Base-by-base conservation (phyloP, 1,284 basidiomycete genomes). In the Schizopora paradoxa region DNA sequence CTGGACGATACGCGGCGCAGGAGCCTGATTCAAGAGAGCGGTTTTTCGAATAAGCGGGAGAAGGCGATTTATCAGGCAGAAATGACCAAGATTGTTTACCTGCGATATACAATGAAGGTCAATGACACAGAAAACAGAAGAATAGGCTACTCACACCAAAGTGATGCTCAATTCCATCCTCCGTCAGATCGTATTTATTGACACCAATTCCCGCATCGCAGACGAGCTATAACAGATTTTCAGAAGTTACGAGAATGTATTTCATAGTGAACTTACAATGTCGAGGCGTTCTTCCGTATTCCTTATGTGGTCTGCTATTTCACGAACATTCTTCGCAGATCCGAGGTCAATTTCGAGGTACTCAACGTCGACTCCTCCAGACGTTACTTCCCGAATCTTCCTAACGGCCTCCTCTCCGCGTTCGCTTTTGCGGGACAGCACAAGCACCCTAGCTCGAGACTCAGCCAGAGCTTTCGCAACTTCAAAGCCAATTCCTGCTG, bases 341-440 rank as follows among this genome's bases (percentile, higher is more conserved):
- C 65, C 67, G 27, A 72, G 59, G 53, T 73, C 69, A 46, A 67
- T 70, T 25, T 61, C 54, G n/a, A 67, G 49, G 56, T 68, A 69
- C 25, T 61, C 61, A 38, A 71, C 54, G 37, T 67, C 61, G 18
- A 59, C 61, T 8, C 55, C 46, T 8, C 58, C 51, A 19, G 57
- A 56, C 13, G 55, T 53, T 4, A 51, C 47, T 37, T 59, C 52
- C 47, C 61, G 63, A 55, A 72, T 70, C 37, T 66, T 55, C 14
- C 49, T 51, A 34, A 72, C 61, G 7, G 69, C 69, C 26, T 64
- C 59, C 19, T 68, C 64, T 5, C 64, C 68, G 41, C 66, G 61
- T 44, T 72, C 68, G 25, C 61, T 52, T 45, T 66, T 63, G 43
- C 65, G 58, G 34, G 68, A 67, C 26, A 70, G 56, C 40, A 72